A percentile compares a stretch with the other conserved stretches of the same genome.
Conservation (phyloP, 148 eudicot species). For the Vaccinium vitisidaea region DNA sequence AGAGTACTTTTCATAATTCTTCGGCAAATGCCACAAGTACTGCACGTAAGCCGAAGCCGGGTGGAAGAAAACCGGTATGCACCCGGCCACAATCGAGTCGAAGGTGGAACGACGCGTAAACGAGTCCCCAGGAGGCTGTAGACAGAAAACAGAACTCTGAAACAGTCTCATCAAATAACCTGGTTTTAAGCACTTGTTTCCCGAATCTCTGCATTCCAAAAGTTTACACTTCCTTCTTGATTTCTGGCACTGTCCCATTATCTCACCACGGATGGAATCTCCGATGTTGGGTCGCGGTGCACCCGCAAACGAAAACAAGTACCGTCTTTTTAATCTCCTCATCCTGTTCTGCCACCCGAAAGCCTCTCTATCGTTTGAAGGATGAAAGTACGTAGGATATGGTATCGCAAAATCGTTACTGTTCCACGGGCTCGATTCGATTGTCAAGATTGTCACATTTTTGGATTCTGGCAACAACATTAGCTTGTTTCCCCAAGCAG, state of each 20-base stretch:
- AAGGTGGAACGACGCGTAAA: slow-evolving; percentile 68
- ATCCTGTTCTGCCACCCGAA: slow-evolving; percentile 55
- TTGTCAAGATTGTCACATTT: slow-evolving; percentile 61
- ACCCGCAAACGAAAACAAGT: slow-evolving; percentile 58
- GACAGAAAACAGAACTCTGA: slow-evolving; percentile 58
- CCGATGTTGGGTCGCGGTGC: slow-evolving; percentile 49
- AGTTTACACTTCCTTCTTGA: slow-evolving; percentile 42
- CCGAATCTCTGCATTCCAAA: slow-evolving; percentile 30
- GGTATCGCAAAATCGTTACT: slow-evolving; percentile 68
- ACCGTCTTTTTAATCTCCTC: slow-evolving; percentile 32
- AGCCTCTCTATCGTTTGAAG: slow-evolving; percentile 51
- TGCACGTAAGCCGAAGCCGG: slow-evolving; percentile 71
- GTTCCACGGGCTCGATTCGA: slow-evolving; percentile 76
- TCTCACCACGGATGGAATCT: slow-evolving; percentile 47
- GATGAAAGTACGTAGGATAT: slow-evolving; percentile 82
- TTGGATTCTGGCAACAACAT: slow-evolving; percentile 52
- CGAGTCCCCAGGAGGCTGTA: slow-evolving; percentile 88
- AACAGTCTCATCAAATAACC: slow-evolving; percentile 44
- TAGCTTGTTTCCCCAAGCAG: slow-evolving; percentile 62
- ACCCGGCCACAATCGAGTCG: slow-evolving; percentile 67
- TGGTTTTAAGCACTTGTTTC: slow-evolving; percentile 46
- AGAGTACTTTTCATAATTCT: slow-evolving; percentile 47
- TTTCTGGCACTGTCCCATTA: slow-evolving; percentile 50
- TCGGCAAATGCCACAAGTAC: slow-evolving; percentile 82
- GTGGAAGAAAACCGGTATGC: slow-evolving; percentile 73